A percentile compares a stretch with the other conserved stretches of the same genome.
These are phyloP conservation scores for Xylaria cubensis DNA, from an alignment of 495 filamentous ascomycete species.

Conservation along the genomic window DNA sequence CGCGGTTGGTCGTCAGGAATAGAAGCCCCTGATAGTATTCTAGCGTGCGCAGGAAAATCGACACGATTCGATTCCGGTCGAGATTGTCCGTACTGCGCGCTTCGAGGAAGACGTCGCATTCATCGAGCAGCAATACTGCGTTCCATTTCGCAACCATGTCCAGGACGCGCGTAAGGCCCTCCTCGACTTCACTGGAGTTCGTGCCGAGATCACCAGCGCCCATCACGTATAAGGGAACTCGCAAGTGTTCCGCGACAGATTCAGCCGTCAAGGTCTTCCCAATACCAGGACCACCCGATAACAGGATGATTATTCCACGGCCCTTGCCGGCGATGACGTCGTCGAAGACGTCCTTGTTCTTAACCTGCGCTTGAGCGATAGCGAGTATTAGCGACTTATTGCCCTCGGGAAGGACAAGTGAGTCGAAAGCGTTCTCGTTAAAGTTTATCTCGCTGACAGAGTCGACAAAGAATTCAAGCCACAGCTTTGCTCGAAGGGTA, in stretches of 20 bases:
- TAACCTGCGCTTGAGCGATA: conserved; percentile 55
- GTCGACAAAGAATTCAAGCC: conserved; percentile 48
- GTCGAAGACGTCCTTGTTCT: conserved; percentile 65
- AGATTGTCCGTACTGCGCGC: conserved; percentile 60
- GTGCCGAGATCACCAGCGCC: conserved; percentile 63
- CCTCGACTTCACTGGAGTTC: conserved; percentile 55
- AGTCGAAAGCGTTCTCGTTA: conserved; percentile 61
- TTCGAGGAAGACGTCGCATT: conserved; percentile 73
- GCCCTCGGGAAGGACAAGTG: conserved; percentile 58
- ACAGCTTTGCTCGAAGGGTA: conserved; percentile 52
- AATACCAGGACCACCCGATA: conserved; percentile 64
- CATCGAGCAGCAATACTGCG: conserved; percentile 66
- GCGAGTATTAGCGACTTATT: conserved; percentile 62
- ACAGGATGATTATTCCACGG: conserved; percentile 64
- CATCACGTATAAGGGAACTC: conserved; percentile 61
- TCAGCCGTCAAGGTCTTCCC: conserved; percentile 68
- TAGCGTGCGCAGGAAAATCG: conserved; percentile 62
- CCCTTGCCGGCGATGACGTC: conserved; percentile 63
- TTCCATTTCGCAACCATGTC: conserved; percentile 60
- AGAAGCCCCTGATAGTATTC: conserved; percentile 66
- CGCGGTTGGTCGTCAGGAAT: conserved; percentile 65
- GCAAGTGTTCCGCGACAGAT: conserved; percentile 58
- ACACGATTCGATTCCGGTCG: conserved; percentile 62
- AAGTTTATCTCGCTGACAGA: conserved; percentile 53
- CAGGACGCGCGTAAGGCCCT: conserved; percentile 56